Base-by-base conservation (phyloP, 106 monocot species). In the Phalaenopsis aphrodite region DNA sequence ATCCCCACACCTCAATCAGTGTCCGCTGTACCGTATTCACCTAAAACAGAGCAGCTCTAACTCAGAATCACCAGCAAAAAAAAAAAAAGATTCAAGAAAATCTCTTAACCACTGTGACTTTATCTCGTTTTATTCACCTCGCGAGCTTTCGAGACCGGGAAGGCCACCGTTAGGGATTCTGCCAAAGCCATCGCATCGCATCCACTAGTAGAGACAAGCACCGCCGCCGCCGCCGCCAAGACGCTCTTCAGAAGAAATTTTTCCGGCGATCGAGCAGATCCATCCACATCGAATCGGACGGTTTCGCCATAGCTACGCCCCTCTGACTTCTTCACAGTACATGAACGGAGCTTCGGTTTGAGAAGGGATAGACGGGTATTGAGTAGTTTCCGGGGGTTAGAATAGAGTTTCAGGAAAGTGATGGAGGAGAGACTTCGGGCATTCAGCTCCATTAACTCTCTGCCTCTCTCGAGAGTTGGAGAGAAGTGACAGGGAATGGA, bases 1-100 rank as follows among this genome's bases (percentile, higher is more conserved):
- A 85, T 2, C 97, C 97, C 97, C 97, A 97, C 10, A 90, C 79
- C 87, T 97, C 97, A 55, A 97, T 90, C 55, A 97, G 86, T 8
- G 97, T 97, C 79, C 88, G 89, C 88, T 97, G 97, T 5, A 97
- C 97, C 6, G 69, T 86, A 68, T 94, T 97, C 77, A 97, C 96
- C 96, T 97, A 78, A 21, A 67, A 16, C 9, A 76, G 21, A 47
- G 8, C 77, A 77, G 9, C 41, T 19, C 30, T 24, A 71, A 30
- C 14, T 39, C 45, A 79, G 19, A 71, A 81, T 61, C 78, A 64
- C 36, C 71, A 71, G 10, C 21, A 71, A 14, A 4, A 65, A 24
- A 24, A 6, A 21, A 14, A 4, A 65, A 24, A 24, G 2, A 21
- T 65, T 65, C 23, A 65, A 65, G 9, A 24, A 65, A 24, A 52